Percentiles rank a stretch among this genome's conserved stretches.
These are phyloP conservation scores for Phaeosphaeria sp. DNA, from an alignment of 2,329 filamentous ascomycete genomes.

Conservation along the genomic window DNA sequence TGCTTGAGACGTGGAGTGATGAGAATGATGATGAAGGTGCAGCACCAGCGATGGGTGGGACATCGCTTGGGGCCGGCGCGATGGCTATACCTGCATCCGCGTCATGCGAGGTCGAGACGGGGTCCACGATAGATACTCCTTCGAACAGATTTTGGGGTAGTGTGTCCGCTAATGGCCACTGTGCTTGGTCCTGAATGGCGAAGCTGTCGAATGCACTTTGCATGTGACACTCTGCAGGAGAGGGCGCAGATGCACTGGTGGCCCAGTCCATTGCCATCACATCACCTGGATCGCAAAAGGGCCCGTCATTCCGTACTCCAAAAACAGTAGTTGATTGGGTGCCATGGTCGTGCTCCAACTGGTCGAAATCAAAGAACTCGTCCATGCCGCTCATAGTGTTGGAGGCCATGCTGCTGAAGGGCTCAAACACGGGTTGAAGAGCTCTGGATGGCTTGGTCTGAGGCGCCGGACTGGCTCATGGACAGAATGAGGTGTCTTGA, in stretches of 20 bases:
- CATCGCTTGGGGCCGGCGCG: too few species aligned
- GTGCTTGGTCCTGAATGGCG: neutral
- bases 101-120: neutral
- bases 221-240: conserved; percentile 7
- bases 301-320: conserved; percentile 1
- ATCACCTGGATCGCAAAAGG: conserved; percentile 1
- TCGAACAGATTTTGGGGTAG: neutral
- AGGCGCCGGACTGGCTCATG: conserved; percentile 11
- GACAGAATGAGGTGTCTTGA: neutral
- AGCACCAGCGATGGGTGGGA: neutral
- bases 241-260: conserved; percentile 6
- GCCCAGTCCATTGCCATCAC: conserved; percentile 37
- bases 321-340: conserved; percentile 1
- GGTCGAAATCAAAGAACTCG: conserved; percentile 47
- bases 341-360: conserved; percentile 29
- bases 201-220: neutral
- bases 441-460: conserved; percentile 19
- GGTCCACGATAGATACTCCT: neutral
- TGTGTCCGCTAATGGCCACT: conserved; percentile 7
- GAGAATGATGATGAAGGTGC: conserved; percentile 12
- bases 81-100: neutral
- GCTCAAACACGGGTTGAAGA: conserved; percentile 1
- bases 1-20: neutral
- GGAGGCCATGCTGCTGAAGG: conserved; percentile 20
- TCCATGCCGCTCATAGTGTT: conserved; percentile 29